These are phyloP conservation scores for Cinnamomum micranthum DNA, from an alignment of 164 flowering plant species.

Conservation along the genomic window DNA sequence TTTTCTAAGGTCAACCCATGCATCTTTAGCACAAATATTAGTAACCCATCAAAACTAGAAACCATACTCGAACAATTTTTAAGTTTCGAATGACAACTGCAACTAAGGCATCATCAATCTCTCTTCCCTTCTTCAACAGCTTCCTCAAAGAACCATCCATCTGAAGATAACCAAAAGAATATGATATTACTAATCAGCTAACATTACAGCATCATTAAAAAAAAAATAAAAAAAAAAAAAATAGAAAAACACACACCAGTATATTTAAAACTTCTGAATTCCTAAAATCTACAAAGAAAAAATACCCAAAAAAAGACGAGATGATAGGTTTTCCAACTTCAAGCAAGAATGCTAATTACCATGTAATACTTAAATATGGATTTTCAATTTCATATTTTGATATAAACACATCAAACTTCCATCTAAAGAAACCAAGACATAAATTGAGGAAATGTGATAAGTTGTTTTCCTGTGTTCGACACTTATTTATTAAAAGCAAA, in stretches of 20 bases:
- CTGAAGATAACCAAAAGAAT: conserved; percentile 32
- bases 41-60: background rate
- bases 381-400: background rate
- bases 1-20: conserved; percentile 5
- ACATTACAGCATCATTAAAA: background rate
- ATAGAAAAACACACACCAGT: background rate
- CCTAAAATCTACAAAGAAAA: background rate
- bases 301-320: background rate
- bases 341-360: background rate
- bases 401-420: no score
- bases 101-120: conserved; percentile 58
- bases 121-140: conserved; percentile 58
- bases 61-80: conserved; percentile 69
- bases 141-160: conserved; percentile 52
- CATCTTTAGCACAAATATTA: background rate
- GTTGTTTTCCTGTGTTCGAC: no score
- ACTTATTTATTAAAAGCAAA: no score
- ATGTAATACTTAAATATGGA: background rate
- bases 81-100: conserved; percentile 78
- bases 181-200: background rate
- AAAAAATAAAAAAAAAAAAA: background rate
- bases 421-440: no score
- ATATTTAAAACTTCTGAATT: background rate
- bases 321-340: background rate
- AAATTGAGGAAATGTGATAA: no score